phyloP scores from a whole-genome alignment of 257 asterid genomes.

The Nyctanthes arbortristis region DNA sequence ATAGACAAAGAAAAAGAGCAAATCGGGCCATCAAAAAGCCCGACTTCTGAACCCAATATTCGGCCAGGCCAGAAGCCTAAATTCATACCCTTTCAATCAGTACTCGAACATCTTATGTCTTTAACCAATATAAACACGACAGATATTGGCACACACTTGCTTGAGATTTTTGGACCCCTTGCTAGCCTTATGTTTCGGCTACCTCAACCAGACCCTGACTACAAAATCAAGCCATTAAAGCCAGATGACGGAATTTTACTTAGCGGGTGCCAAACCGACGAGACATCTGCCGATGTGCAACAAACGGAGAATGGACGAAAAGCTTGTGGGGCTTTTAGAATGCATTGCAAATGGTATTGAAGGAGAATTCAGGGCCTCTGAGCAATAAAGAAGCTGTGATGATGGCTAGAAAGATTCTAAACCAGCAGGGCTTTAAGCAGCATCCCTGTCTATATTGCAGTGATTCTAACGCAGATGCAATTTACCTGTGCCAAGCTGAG shows the following conservation, averaged over 20 bases:
- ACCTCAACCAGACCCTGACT: constrained; percentile 24
- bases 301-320: constrained; percentile 11
- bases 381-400: constrained; percentile 36
- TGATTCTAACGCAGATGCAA: constrained; percentile 38
- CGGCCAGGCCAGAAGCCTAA: constrained; percentile 38
- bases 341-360: constrained; percentile 34
- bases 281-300: constrained; percentile 33
- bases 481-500: constrained; percentile 28
- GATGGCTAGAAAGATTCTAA: constrained; percentile 29
- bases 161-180: constrained; percentile 34
- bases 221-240: constrained; percentile 23
- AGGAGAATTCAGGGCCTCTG: constrained; percentile 25
- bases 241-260: constrained; percentile 41
- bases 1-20: constrained; percentile 91
- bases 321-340: constrained; percentile 47
- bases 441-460: constrained; percentile 57
- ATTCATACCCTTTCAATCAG: constrained; percentile 49
- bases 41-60: background rate
- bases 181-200: constrained; percentile 33
- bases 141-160: constrained; percentile 49
- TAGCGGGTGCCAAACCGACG: constrained; percentile 46
- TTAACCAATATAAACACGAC: constrained; percentile 54
- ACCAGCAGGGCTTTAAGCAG: constrained; percentile 29
- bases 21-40: constrained; percentile 52
- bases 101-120: constrained; percentile 55